Evolutionary conservation across 2,329 filamentous ascomycete genomes (phyloP), one percentile per base, ranked within the genome.

Genomic region (Fusarium pseudoanthophilum): DNA sequence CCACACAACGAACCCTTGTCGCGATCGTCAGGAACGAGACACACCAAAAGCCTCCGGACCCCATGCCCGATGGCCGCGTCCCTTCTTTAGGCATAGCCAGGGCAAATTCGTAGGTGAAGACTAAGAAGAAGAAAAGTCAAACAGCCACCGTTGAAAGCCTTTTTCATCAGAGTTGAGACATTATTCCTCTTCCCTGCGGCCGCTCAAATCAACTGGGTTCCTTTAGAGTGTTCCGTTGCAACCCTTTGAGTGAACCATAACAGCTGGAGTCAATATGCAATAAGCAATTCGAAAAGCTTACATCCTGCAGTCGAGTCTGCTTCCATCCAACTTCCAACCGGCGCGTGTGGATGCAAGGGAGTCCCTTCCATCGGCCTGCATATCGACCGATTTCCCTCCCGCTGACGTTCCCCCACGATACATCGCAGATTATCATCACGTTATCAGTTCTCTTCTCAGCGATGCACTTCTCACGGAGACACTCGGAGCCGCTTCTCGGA

Each of bases 1-100:
- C 61, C 61, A n/a, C 53, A 34, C 21, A 40, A 40, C 26, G 43
- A 48, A 74, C 69, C 76, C 73, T 67, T 69, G 76, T 71, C 66
- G 32, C 60, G 76, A 78, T 78, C 76, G 71, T 75, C 76, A 78
- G 76, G 76, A 77, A 78, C 76, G 69, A 60, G 64, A 59, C 72
- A 61, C 71, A 75, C 75, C 74, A 75, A 67, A 60, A 34, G 60
- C 56, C 59, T 60, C 32, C 60, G 45, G 67, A 53, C 60, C 58
- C 55, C 52, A 58, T 55, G 52, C 57, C 60, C 53, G 39, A 40
- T 64, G 65, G 51, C 60, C 37, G 57, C 43, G 67, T 69, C 67
- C 67, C 66, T 65, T 64, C 30, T 63, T 61, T 61, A 48, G 68
- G 72, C 48, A 74, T 67, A 53, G 67, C 67, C 45, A 71, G 36